These are phyloP conservation scores for Xanthoceras sorbifolium DNA, from an alignment of 345 rosid genomes.

Conservation along the genomic window DNA sequence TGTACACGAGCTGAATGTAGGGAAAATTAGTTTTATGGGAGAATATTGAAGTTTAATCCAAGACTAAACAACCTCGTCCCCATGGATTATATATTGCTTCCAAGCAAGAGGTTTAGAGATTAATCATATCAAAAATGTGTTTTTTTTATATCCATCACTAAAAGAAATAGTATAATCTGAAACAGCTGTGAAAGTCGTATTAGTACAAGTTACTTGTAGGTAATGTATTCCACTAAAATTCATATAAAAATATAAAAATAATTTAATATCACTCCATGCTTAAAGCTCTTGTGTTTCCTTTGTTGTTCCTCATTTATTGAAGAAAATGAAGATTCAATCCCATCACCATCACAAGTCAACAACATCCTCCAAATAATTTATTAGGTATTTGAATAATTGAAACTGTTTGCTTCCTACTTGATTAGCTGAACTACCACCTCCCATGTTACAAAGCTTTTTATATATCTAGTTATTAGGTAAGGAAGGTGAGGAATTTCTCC, in stretches of 20 bases:
- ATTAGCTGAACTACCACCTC: conserved; percentile 64
- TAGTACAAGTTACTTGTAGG: background rate
- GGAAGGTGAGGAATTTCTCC: conserved; percentile 42
- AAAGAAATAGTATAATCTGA: too few relatives aligned
- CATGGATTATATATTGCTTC: too few relatives aligned
- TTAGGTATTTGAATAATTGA: background rate
- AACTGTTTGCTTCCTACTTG: background rate
- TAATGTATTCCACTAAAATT: background rate
- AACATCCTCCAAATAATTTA: background rate
- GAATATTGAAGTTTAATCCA: too few relatives aligned
- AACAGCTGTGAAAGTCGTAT: background rate
- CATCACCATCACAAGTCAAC: background rate
- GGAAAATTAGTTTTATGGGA: too few relatives aligned
- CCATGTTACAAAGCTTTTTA: conserved; percentile 4
- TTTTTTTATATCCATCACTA: too few relatives aligned
- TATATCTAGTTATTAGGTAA: conserved; percentile 42
- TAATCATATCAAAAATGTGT: too few relatives aligned
- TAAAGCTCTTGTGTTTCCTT: background rate
- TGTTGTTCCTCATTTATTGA: too few relatives aligned
- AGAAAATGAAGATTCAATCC: background rate
- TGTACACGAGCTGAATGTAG: too few relatives aligned
- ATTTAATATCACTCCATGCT: background rate
- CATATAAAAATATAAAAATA: too few relatives aligned
- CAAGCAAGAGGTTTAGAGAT: too few relatives aligned
- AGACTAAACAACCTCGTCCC: too few relatives aligned